Evolutionary conservation across 1,284 basidiomycete species (phyloP).

Genomic region (Moniliella sp.): DNA sequence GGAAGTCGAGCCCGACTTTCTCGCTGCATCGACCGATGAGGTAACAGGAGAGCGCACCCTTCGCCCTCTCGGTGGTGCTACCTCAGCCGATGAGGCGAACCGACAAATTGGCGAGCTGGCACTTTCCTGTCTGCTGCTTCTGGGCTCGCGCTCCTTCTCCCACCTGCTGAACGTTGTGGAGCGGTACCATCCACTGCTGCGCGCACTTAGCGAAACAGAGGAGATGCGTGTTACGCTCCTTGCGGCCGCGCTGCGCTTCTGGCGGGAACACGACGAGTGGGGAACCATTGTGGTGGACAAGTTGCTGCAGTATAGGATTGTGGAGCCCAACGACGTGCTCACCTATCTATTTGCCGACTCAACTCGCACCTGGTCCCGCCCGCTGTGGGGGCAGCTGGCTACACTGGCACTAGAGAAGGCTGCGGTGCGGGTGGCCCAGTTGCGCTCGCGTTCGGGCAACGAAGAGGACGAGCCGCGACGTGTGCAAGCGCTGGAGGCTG

Average conservation of each 20-base stretch:
- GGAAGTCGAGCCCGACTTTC: no score
- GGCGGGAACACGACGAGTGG: constrained; percentile 44
- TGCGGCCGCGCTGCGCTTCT: constrained; percentile 49
- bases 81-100: no score
- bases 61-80: no score
- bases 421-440: constrained; percentile 27
- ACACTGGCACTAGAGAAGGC: constrained; percentile 28
- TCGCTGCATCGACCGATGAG: no score
- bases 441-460: constrained; percentile 6
- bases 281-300: constrained; percentile 66
- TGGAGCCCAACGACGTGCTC: constrained; percentile 78
- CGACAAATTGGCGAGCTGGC: constrained; percentile 56
- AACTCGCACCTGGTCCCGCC: constrained; percentile 19
- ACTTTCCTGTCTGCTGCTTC: constrained; percentile 68
- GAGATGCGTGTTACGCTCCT: constrained; percentile 41
- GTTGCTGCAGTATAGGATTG: constrained; percentile 88
- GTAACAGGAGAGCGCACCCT: no score
- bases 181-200: constrained; percentile 66
- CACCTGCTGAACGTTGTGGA: constrained; percentile 95
- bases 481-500: constrained; percentile 12
- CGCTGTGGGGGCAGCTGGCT: constrained; percentile 21
- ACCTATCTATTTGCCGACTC: constrained; percentile 49
- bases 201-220: constrained; percentile 45
- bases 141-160: constrained; percentile 85
- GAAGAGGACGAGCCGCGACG: constrained; percentile 1